phyloP scores from a whole-genome alignment of 202 grass and related monocot genomes.

The Elaeis oleifera region DNA sequence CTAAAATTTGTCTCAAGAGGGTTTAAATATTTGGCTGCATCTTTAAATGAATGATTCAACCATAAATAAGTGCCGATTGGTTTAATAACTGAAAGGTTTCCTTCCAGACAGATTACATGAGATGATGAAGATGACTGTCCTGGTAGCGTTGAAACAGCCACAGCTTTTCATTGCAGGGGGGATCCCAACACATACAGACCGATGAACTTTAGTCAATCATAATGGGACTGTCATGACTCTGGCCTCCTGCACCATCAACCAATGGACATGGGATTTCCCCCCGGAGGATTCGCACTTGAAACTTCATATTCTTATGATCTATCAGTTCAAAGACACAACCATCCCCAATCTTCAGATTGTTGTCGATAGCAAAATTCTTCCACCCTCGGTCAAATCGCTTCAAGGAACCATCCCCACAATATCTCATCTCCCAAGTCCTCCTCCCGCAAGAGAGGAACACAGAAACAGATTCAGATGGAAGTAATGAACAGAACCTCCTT shows the following conservation, averaged over 20 bases:
- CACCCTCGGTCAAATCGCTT: slow-evolving; percentile 36
- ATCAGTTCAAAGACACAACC: slow-evolving; percentile 44
- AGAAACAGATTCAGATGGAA: slow-evolving; percentile 12
- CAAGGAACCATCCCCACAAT: slow-evolving; percentile 11
- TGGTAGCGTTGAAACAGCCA: no score
- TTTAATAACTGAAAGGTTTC: no score
- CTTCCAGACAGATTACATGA: no score
- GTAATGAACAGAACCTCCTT: slow-evolving; percentile 16
- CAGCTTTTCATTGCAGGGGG: no score
- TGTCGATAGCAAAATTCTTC: slow-evolving; percentile 41
- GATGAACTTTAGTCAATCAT: slow-evolving; percentile 38
- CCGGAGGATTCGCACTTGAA: slow-evolving; percentile 44
- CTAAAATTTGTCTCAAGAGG: no score
- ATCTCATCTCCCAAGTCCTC: slow-evolving; percentile 38
- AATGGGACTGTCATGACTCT: slow-evolving; percentile 33
- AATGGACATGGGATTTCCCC: slow-evolving; percentile 26
- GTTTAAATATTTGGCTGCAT: no score
- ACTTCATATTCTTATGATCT: slow-evolving; percentile 20
- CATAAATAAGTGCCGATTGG: no score
- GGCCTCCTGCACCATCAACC: slow-evolving; percentile 24
- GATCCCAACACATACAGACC: no score
- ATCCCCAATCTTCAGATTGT: slow-evolving; percentile 34
- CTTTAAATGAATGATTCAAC: no score
- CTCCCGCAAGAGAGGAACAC: slow-evolving; percentile 9
- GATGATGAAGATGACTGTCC: no score